A percentile compares a stretch with the other conserved stretches of the same genome.
Conservation (phyloP, 345 rosid species). For the Syzygium aqueum region DNA sequence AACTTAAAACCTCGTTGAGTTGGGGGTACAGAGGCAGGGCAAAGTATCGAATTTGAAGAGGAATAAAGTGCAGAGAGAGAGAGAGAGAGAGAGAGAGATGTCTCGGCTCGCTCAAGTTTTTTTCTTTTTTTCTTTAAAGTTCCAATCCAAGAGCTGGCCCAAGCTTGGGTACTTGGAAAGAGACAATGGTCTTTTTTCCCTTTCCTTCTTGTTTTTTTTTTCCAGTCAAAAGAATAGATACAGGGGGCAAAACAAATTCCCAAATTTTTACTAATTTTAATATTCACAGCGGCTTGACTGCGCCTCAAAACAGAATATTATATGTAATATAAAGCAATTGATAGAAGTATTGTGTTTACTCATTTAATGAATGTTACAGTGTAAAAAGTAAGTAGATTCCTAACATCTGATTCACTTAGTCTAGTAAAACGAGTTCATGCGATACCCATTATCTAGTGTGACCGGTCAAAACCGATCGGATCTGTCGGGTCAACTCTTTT, state of each 20-base stretch:
- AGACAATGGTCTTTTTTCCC: conserved; percentile 5
- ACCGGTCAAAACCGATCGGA: not conserved
- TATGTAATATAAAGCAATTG: not conserved
- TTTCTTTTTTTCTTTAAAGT: not conserved
- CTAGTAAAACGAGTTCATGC: not conserved
- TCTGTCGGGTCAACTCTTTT: not conserved
- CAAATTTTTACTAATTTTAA: not conserved
- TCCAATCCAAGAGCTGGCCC: conserved; percentile 10
- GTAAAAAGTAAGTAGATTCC: not conserved
- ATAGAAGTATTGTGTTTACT: not conserved
- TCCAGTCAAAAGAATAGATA: not conserved
- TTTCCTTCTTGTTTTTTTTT: not conserved
- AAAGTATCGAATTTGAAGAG: not conserved
- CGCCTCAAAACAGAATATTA: not conserved
- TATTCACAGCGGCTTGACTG: not conserved
- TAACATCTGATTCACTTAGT: not conserved
- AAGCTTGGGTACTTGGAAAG: conserved; percentile 10
- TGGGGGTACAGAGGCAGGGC: conserved; percentile 7
- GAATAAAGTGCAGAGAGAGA: not conserved
- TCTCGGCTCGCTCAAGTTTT: not conserved
- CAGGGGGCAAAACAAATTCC: not conserved
- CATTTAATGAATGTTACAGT: not conserved
- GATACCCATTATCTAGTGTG: not conserved
- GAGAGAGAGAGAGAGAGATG: not conserved
- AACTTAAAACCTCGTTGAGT: conserved; percentile 2